Base-by-base conservation (phyloP, 768 basidiomycete species). In the Macrolepiota albuminosa region DNA sequence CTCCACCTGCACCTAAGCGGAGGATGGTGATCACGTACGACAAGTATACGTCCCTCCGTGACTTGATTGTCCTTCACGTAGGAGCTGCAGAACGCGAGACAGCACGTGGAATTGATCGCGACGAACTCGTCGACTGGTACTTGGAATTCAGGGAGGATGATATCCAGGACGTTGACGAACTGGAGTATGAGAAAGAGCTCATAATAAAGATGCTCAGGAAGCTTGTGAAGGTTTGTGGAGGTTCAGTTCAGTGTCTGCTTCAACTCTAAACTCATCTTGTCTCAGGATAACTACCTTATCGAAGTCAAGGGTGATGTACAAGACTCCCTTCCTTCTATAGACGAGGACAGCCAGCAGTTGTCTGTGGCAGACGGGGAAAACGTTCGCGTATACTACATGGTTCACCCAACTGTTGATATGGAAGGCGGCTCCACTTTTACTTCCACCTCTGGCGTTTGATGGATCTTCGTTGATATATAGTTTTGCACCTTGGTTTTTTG, bases 41-140 rank as follows among this genome's bases (percentile, higher is more conserved):
- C 81, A 87, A 91, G 71, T 99, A 94, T 74, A 86, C 94, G 74
- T 83, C 86, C 46, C 81, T 98, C 65, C 94, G 94, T 76, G 91
- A 87, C 68, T 78, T 98, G 64, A 84, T 97, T 66, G 86, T 99
- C 33, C 68, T 95, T 58, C 89, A 95, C 66, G 76, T 99, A 29
- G 78, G 85, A 18, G 85, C 88, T 40, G 77, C 85, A 13, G 97
- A 99, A 75, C 79, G 82, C 31, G 83, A 85, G 66, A 87, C 84
- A 0, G 88, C 88, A 21, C 78, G 74, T 55, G 95, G 95, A 2
- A 75, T 96, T 43, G 91, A 94, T 67, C 82, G 88, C 48, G 94
- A 96, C 64, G 95, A 97, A 66, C 80, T 99, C 57, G 89, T 96
- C 63, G 93, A 96, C 70, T 96, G 94, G 95, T 98, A 98, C 70